Conservation (phyloP, 2,329 filamentous ascomycete genomes). For the Emergomyces pasteurianus region DNA sequence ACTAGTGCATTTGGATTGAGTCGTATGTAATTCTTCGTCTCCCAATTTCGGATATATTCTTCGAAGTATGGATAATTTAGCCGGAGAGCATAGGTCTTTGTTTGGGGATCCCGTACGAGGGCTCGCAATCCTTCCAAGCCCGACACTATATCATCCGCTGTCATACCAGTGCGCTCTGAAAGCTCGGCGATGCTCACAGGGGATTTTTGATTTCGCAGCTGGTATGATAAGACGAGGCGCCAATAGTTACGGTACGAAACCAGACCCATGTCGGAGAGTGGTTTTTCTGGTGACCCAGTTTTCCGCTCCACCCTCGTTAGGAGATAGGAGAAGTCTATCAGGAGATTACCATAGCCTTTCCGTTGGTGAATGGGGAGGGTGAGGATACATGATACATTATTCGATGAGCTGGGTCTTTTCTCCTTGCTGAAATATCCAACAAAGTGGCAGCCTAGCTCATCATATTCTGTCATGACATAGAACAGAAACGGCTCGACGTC, state of each 20-base stretch:
- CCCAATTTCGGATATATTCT: slow-evolving; percentile 80
- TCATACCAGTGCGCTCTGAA: slow-evolving; percentile 87
- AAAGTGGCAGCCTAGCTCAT: slow-evolving; percentile 82
- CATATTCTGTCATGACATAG: slow-evolving; percentile 89
- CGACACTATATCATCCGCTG: slow-evolving; percentile 88
- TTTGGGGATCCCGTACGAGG: slow-evolving; percentile 78
- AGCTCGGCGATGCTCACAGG: slow-evolving; percentile 43
- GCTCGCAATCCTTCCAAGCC: slow-evolving; percentile 82
- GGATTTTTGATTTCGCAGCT: slow-evolving; percentile 55
- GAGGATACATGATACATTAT: slow-evolving; percentile 95
- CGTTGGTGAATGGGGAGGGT: slow-evolving; percentile 93
- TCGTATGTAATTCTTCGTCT: slow-evolving; percentile 75
- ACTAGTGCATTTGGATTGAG: slow-evolving; percentile 69
- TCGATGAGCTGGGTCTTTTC: slow-evolving; percentile 84
- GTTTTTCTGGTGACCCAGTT: slow-evolving; percentile 92
- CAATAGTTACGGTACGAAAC: slow-evolving; percentile 98
- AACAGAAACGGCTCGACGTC: slow-evolving; percentile 99
- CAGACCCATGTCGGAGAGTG: slow-evolving; percentile 91
- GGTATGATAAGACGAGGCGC: slow-evolving; percentile 77
- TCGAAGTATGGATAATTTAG: slow-evolving; percentile 76
- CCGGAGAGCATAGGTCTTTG: slow-evolving; percentile 77
- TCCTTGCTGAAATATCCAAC: slow-evolving; percentile 99
- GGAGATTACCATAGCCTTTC: slow-evolving; percentile 88
- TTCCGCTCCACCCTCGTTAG: slow-evolving; percentile 87
- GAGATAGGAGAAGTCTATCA: slow-evolving; percentile 97